phyloP scores from a whole-genome alignment of 129 eudicot species.

The Ambrosia artemisiifolia region DNA sequence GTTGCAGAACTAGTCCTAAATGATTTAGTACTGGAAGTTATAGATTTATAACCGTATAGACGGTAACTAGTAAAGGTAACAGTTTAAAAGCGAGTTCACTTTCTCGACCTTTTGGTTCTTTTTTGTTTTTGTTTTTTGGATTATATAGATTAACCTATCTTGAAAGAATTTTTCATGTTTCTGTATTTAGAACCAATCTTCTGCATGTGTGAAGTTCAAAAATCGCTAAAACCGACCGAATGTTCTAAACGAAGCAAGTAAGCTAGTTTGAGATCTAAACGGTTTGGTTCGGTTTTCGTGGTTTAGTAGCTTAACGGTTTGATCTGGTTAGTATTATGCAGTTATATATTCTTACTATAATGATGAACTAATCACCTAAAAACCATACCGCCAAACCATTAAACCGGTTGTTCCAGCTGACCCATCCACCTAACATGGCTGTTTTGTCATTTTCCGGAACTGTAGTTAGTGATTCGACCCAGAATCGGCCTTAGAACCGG shows the following conservation, averaged over 20 bases:
- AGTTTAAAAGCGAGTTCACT: not conserved
- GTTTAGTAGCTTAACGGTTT: not conserved
- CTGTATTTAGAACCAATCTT: conserved; percentile 12
- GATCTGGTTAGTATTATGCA: not conserved
- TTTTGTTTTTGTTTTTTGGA: conserved; percentile 21
- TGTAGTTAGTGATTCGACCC: too few relatives aligned
- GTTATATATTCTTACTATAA: not conserved
- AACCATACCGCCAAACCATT: not conserved
- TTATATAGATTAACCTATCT: conserved; percentile 3
- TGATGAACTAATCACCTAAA: not conserved
- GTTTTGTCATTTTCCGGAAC: not conserved
- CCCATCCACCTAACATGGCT: not conserved
- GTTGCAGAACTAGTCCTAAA: conserved; percentile 51
- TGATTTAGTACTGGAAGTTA: conserved; percentile 55
- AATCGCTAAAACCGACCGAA: not conserved
- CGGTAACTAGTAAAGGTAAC: conserved; percentile 14
- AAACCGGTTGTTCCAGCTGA: not conserved
- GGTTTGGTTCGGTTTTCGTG: not conserved
- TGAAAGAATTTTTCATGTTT: not conserved
- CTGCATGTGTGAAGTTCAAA: not conserved
- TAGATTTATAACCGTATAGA: conserved; percentile 20
- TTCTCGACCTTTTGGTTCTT: conserved; percentile 21
- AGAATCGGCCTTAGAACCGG: too few relatives aligned
- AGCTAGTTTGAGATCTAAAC: not conserved
- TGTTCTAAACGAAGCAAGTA: not conserved